These are phyloP conservation scores for Colletotrichum brevisporum DNA, from an alignment of 2,329 filamentous ascomycete species.

Conservation along the genomic window DNA sequence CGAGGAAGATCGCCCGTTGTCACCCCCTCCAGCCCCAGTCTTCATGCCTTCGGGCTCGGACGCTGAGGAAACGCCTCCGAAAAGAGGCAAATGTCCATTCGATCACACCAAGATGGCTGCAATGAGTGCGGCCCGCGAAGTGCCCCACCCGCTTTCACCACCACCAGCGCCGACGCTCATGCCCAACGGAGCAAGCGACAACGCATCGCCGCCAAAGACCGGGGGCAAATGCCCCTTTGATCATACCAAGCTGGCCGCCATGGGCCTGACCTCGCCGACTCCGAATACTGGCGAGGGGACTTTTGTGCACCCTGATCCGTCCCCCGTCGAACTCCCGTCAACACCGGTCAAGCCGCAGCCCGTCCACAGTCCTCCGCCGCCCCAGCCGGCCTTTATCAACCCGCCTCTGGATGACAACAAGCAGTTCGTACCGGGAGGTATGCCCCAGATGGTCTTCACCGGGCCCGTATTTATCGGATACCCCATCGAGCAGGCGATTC, in stretches of 20 bases:
- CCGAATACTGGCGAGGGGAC: conserved; percentile 35
- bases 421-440: conserved; percentile 44
- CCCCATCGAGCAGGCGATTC: conserved; percentile 83
- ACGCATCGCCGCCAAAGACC: conserved; percentile 44
- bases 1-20: conserved; percentile 60
- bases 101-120: conserved; percentile 62
- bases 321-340: conserved; percentile 40
- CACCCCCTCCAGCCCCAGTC: conserved; percentile 71
- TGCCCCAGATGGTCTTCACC: conserved; percentile 86
- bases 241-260: conserved; percentile 59
- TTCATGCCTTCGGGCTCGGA: conserved; percentile 59
- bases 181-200: conserved; percentile 52
- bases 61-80: conserved; percentile 40
- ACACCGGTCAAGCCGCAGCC: conserved; percentile 44
- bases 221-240: conserved; percentile 72
- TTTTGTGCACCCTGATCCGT: conserved; percentile 30
- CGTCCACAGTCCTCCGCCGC: conserved; percentile 43
- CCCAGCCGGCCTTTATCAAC: conserved; percentile 68
- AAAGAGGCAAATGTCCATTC: conserved; percentile 71
- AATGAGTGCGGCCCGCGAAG: conserved; percentile 45
- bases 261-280: conserved; percentile 44
- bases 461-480: conserved; percentile 97
- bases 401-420: conserved; percentile 52
- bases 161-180: conserved; percentile 70
- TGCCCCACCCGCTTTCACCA: conserved; percentile 62